Evolutionary conservation across 2,329 filamentous ascomycete genomes (phyloP).

Genomic region (Zymoseptoria passerinii): DNA sequence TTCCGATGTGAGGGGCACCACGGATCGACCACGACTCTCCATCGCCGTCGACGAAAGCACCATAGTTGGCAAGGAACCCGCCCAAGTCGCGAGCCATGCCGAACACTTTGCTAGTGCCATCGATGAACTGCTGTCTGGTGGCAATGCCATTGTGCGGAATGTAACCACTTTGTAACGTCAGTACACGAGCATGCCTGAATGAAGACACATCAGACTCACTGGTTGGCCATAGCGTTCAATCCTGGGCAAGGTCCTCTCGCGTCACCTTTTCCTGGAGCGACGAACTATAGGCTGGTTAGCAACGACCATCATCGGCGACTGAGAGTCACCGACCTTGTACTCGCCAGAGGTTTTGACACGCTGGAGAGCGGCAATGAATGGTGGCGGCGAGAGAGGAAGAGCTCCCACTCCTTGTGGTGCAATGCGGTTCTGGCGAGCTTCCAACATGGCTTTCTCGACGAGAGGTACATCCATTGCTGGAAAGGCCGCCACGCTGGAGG

Average conservation of each 20-base stretch:
- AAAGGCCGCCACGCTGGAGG: background rate
- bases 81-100: conserved; percentile 15
- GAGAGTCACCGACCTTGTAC: conserved; percentile 12
- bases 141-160: conserved; percentile 28
- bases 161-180: conserved; percentile 13
- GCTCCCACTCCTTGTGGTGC: conserved; percentile 22
- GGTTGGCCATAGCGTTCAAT: conserved; percentile 29
- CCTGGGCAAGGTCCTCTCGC: conserved; percentile 29
- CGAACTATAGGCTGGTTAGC: conserved; percentile 13
- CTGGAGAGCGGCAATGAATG: conserved; percentile 27
- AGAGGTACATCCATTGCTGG: background rate
- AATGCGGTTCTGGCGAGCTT: background rate
- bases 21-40: conserved; percentile 17
- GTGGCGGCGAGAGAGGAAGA: conserved; percentile 20
- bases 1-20: conserved; percentile 3
- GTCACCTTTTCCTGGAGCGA: conserved; percentile 23
- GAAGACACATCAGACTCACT: conserved; percentile 5
- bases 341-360: conserved; percentile 23
- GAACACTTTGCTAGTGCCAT: conserved; percentile 22
- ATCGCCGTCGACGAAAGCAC: conserved; percentile 21
- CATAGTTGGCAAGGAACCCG: conserved; percentile 21
- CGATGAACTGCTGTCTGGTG: conserved; percentile 29
- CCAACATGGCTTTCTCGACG: background rate
- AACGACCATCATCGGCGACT: background rate
- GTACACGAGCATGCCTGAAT: background rate